phyloP scores from a whole-genome alignment of 2,329 filamentous ascomycete genomes.

The Geosmithia flava region DNA sequence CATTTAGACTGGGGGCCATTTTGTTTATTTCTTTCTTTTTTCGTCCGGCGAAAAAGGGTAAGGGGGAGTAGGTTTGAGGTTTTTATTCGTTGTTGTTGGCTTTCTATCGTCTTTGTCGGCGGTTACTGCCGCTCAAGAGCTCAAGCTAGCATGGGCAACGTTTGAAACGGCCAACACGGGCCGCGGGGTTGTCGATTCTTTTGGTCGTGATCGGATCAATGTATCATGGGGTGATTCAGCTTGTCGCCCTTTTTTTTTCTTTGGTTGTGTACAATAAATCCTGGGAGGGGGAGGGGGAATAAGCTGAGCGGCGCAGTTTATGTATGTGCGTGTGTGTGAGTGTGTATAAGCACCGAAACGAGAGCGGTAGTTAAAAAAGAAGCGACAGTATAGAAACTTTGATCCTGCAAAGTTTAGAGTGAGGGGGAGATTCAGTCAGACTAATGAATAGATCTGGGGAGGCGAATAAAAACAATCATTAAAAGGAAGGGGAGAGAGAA shows the following conservation, averaged over 20 bases:
- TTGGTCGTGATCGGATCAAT: neutral
- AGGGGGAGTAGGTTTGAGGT: too few relatives aligned
- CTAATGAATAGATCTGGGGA: neutral
- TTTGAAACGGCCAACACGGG: neutral
- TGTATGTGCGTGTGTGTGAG: too few relatives aligned
- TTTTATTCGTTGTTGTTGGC: neutral
- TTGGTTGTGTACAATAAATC: too few relatives aligned
- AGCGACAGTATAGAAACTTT: neutral
- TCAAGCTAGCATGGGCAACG: slow-evolving; percentile 1
- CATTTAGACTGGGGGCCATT: slow-evolving; percentile 28
- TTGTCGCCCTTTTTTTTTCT: too few relatives aligned
- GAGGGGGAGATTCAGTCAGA: neutral
- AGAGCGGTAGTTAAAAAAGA: neutral
- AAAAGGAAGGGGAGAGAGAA: too few relatives aligned
- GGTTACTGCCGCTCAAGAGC: neutral
- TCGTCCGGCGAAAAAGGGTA: neutral
- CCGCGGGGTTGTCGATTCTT: neutral
- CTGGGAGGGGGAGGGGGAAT: too few relatives aligned
- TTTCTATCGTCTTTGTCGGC: neutral
- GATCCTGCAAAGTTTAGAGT: neutral
- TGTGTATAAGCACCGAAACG: neutral
- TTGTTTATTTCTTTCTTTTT: neutral
- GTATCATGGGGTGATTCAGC: neutral
- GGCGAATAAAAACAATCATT: neutral
- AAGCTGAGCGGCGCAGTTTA: too few relatives aligned